Evolutionary conservation across 352 stramenopile species (phyloP), one percentile per base, ranked within the genome.

Genomic region (Phytophthora parvispora): DNA sequence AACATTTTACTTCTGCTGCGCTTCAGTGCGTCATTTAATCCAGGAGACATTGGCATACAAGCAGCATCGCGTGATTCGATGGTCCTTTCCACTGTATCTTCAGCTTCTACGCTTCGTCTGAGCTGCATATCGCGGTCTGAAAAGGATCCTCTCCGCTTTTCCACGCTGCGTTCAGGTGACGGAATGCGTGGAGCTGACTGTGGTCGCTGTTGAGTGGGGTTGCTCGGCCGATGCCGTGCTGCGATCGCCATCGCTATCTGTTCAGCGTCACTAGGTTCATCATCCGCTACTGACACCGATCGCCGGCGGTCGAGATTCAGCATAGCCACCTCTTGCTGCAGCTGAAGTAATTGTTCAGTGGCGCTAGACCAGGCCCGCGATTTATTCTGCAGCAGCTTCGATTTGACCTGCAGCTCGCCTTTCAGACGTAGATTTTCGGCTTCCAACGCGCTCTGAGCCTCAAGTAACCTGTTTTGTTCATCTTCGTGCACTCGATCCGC

Each of bases 311-410:
- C 82, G 1, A 94, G 63, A 67, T 92, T 91, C 31, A 95, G 74
- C 87, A 96, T 93, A 10, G 87, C 87, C 22, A 96, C 64, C 58
- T 95, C 89, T 64, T 96, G 85, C 49, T 96, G 86, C 28, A 95
- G 64, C 62, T 94, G 83, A 4, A 94, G 60, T 18, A 96, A 72
- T 50, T 93, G 84, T 27, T 92, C 81, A 0, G 86, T 96, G 7
- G 89, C 89, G 32, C 67, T 90, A 0, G 89, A 94, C 89, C 87
- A 96, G 10, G 87, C 89, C 42, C 84, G 86, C 3, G 87, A 94
- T 53, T 96, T 96, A 56, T 96, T 96, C 32, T 89, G 83, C 18
- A 96, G 56, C 20, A 96, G 64, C 64, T 93, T 91, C 9, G 85
- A 92, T 67, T 96, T 96, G 50, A 95, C 75, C 32, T 93, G 77